These are phyloP conservation scores for Aegilops speltoides DNA, from an alignment of 176 grass and related monocot species.

Conservation along the genomic window DNA sequence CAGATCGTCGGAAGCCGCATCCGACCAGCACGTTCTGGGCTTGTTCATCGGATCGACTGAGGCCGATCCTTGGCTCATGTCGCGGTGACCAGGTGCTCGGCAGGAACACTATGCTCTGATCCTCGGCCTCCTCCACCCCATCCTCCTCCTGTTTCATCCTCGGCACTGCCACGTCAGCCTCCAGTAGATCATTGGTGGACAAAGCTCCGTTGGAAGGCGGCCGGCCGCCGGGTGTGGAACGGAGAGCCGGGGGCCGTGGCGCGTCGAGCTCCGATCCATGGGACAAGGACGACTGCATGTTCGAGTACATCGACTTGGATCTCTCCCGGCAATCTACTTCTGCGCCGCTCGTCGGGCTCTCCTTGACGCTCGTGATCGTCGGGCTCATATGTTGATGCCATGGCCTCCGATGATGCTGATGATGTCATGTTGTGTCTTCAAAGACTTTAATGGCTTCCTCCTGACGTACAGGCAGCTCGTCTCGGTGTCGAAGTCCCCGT, in stretches of 20 bases:
- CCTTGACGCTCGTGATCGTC: neutral
- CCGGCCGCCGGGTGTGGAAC: neutral
- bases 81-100: neutral
- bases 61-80: neutral
- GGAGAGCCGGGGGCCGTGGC: slow-evolving; percentile 29
- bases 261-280: slow-evolving; percentile 37
- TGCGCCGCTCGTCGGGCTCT: neutral
- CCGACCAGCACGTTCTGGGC: neutral
- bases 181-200: slow-evolving; percentile 28
- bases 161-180: slow-evolving; percentile 11
- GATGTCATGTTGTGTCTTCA: neutral
- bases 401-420: neutral
- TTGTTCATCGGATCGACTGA: slow-evolving; percentile 16
- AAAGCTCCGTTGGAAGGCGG: slow-evolving; percentile 3
- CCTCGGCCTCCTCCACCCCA: neutral
- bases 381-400: neutral
- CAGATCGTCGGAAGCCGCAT: slow-evolving; percentile 12
- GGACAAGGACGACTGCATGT: slow-evolving; percentile 60
- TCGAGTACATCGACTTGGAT: slow-evolving; percentile 57
- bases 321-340: slow-evolving; percentile 37
- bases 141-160: slow-evolving; percentile 19
- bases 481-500: slow-evolving; percentile 46
- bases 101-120: neutral
- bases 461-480: slow-evolving; percentile 47
- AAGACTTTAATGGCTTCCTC: neutral